phyloP scores from a whole-genome alignment of 2,329 filamentous ascomycete genomes.

The Dothideomycetidae sp. region DNA sequence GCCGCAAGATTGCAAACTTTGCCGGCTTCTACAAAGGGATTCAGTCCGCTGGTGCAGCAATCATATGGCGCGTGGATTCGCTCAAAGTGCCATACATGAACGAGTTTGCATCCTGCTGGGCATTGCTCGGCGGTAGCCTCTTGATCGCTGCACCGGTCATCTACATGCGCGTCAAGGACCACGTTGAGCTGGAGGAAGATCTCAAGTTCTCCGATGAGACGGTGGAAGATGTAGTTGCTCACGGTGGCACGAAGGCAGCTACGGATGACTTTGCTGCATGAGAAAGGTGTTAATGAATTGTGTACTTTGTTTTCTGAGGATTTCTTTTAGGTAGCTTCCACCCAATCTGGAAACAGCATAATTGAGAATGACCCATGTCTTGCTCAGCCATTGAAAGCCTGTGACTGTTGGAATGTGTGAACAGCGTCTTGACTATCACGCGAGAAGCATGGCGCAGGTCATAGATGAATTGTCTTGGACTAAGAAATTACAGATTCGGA shows the following conservation, averaged over 20 bases:
- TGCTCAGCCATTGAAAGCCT: too few relatives aligned
- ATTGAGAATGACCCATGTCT: too few relatives aligned
- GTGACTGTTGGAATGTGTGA: too few relatives aligned
- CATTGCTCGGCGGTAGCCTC: conserved; percentile 56
- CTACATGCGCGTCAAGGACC: conserved; percentile 64
- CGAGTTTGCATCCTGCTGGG: conserved; percentile 67
- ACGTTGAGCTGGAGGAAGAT: conserved; percentile 68
- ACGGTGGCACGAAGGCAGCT: conserved; percentile 10
- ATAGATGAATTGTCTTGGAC: too few relatives aligned
- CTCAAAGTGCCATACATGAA: conserved; percentile 49
- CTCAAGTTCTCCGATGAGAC: conserved; percentile 77
- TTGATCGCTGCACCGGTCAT: conserved; percentile 68
- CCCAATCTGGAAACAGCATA: too few relatives aligned
- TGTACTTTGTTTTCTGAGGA: too few relatives aligned
- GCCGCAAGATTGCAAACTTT: conserved; percentile 81
- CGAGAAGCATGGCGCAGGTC: too few relatives aligned
- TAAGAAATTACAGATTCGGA: too few relatives aligned
- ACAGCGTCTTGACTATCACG: too few relatives aligned
- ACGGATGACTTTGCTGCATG: conserved; percentile 8
- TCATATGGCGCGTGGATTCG: conserved; percentile 59
- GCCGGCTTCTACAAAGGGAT: conserved; percentile 84
- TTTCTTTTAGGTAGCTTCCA: too few relatives aligned
- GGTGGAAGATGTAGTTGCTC: conserved; percentile 47
- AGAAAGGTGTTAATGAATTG: too few relatives aligned
- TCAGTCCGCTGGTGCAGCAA: conserved; percentile 71